A percentile compares a stretch with the other conserved stretches of the same genome.
Evolutionary conservation across 371 early-diverging fungal species (phyloP).

Genomic region (Umbelopsis sp.): DNA sequence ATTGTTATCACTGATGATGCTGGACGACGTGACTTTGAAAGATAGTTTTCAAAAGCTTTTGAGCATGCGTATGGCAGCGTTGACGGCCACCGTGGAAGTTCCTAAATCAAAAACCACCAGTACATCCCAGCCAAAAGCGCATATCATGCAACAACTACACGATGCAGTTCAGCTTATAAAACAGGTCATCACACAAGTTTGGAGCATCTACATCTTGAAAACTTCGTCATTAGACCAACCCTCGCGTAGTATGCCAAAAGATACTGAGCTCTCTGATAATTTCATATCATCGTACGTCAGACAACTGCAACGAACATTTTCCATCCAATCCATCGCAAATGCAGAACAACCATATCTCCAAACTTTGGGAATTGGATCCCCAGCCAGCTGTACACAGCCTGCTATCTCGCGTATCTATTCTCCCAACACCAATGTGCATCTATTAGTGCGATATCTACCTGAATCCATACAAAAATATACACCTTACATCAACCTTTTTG

Average conservation of each 20-base stretch:
- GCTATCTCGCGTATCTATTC: constrained; percentile 59
- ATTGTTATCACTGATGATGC: constrained; percentile 62
- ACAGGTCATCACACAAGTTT: constrained; percentile 45
- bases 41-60: constrained; percentile 44
- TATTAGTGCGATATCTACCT: constrained; percentile 61
- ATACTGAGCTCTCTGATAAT: constrained; percentile 8
- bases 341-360: constrained; percentile 8
- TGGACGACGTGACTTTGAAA: constrained; percentile 53
- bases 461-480: constrained; percentile 54
- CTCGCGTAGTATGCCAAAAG: constrained; percentile 16
- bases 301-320: constrained; percentile 35
- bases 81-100: constrained; percentile 36
- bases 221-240: neutral
- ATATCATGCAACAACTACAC: constrained; percentile 31
- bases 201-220: constrained; percentile 33
- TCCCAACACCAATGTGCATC: constrained; percentile 59
- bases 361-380: constrained; percentile 13
- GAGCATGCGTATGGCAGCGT: constrained; percentile 42
- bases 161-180: constrained; percentile 44
- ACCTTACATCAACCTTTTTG: constrained; percentile 28
- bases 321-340: constrained; percentile 28
- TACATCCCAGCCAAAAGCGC: constrained; percentile 25
- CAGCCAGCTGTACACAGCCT: constrained; percentile 25
- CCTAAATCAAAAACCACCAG: constrained; percentile 15
- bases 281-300: constrained; percentile 31